phyloP scores from a whole-genome alignment of 139 green algal genomes.

The Tetradesmus lagerheimii region DNA sequence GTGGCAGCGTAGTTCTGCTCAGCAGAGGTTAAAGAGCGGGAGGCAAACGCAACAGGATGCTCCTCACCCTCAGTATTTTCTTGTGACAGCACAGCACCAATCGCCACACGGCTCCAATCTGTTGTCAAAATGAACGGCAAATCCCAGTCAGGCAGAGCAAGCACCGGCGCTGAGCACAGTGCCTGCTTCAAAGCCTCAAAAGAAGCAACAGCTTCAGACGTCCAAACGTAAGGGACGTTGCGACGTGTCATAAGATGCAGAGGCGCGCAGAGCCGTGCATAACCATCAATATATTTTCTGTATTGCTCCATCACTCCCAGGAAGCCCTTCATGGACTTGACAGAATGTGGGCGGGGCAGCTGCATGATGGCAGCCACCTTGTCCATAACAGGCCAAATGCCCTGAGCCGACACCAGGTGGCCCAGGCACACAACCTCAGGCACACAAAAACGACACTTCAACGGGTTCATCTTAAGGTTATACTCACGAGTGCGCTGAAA shows the following conservation, averaged over 20 bases:
- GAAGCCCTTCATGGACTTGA: slow-evolving; percentile 33
- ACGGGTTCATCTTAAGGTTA: slow-evolving; percentile 39
- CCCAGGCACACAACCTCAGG: slow-evolving; percentile 35
- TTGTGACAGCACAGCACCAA: slow-evolving; percentile 46
- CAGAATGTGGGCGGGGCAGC: slow-evolving; percentile 33
- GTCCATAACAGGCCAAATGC: slow-evolving; percentile 40
- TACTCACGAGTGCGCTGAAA: neutral
- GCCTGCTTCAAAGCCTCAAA: slow-evolving; percentile 50
- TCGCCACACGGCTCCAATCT: slow-evolving; percentile 43
- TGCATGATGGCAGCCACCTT: slow-evolving; percentile 45
- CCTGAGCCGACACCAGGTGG: slow-evolving; percentile 41
- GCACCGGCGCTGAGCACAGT: slow-evolving; percentile 4
- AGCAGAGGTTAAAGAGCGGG: neutral
- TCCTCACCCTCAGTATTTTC: slow-evolving; percentile 10
- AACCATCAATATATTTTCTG: slow-evolving; percentile 39
- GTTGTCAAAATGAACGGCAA: slow-evolving; percentile 50
- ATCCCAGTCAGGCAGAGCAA: slow-evolving; percentile 34
- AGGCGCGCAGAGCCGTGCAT: slow-evolving; percentile 20
- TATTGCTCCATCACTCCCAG: slow-evolving; percentile 40
- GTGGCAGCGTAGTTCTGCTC: slow-evolving; percentile 51
- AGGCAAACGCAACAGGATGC: slow-evolving; percentile 38
- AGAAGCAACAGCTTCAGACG: slow-evolving; percentile 12
- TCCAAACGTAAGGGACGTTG: slow-evolving; percentile 35
- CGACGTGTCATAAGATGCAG: neutral
- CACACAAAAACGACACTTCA: slow-evolving; percentile 46